These are phyloP conservation scores for Arachnomyces sp. DNA, from an alignment of 2,329 filamentous ascomycete genomes.

Conservation along the genomic window DNA sequence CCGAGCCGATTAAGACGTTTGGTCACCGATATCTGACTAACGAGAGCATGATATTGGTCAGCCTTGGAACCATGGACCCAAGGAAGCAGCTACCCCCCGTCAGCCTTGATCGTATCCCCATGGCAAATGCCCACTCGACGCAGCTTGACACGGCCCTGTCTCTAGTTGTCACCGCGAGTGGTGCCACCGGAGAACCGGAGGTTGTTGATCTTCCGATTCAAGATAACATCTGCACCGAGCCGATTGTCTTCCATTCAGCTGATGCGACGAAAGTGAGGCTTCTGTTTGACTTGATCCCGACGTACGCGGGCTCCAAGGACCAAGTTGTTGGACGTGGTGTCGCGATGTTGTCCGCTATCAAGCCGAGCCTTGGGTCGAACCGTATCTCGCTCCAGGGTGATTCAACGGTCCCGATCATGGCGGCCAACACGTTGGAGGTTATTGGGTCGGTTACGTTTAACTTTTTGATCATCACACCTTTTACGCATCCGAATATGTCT, in stretches of 20 bases:
- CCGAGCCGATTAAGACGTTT: slow-evolving; percentile 86
- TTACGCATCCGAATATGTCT: slow-evolving; percentile 87
- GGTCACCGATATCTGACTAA: slow-evolving; percentile 90
- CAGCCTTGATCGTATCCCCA: slow-evolving; percentile 76
- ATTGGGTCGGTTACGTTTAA: slow-evolving; percentile 97
- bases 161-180: slow-evolving; percentile 76
- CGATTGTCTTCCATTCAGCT: slow-evolving; percentile 75
- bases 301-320: slow-evolving; percentile 75
- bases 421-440: slow-evolving; percentile 70
- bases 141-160: slow-evolving; percentile 92
- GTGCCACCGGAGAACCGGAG: slow-evolving; percentile 76
- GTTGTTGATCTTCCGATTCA: slow-evolving; percentile 89
- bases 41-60: slow-evolving; percentile 83
- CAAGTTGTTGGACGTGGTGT: slow-evolving; percentile 81
- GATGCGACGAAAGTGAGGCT: slow-evolving; percentile 78
- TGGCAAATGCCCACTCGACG: slow-evolving; percentile 80
- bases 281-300: slow-evolving; percentile 89
- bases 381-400: slow-evolving; percentile 91
- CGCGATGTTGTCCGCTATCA: slow-evolving; percentile 77
- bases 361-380: slow-evolving; percentile 70
- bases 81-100: slow-evolving; percentile 74
- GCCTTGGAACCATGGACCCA: slow-evolving; percentile 89
- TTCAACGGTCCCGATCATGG: slow-evolving; percentile 82
- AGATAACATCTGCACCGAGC: slow-evolving; percentile 87
- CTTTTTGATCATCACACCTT: slow-evolving; percentile 89